Evolutionary conservation across 495 filamentous ascomycete species (phyloP).

Genomic region (Niebla homalea): DNA sequence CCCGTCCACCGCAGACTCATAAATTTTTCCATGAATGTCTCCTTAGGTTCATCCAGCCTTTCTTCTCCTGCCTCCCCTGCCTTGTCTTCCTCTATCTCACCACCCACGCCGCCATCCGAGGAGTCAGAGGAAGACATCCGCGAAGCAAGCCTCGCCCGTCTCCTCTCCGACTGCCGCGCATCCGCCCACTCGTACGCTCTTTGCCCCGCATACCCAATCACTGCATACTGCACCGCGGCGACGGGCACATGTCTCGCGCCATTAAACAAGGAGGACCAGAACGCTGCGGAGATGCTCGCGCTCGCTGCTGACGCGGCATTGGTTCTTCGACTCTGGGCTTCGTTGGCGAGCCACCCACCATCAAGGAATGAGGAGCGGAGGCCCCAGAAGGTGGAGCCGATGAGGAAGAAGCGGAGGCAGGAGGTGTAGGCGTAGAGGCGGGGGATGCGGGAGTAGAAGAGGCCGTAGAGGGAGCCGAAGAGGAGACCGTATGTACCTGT

Average conservation of each 20-base stretch:
- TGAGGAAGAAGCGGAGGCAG: slow-evolving; percentile 65
- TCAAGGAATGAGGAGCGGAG: background rate
- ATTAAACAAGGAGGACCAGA: too few species aligned
- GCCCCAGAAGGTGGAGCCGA: slow-evolving; percentile 67
- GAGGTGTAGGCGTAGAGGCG: slow-evolving; percentile 57
- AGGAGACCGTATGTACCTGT: slow-evolving; percentile 59
- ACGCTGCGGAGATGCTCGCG: too few species aligned
- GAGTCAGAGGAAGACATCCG: background rate
- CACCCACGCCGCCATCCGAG: slow-evolving; percentile 13
- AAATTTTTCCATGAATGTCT: slow-evolving; percentile 30
- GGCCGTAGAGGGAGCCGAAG: slow-evolving; percentile 53
- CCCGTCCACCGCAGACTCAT: slow-evolving; percentile 70
- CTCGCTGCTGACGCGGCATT: too few species aligned
- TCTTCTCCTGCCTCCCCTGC: slow-evolving; percentile 7
- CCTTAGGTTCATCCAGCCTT: slow-evolving; percentile 23
- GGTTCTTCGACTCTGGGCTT: too few species aligned
- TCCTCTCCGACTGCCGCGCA: slow-evolving; percentile 6
- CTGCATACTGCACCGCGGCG: slow-evolving; percentile 47
- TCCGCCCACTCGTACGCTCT: slow-evolving; percentile 42
- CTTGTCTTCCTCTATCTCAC: background rate
- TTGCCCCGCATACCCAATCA: slow-evolving; percentile 50
- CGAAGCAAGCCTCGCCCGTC: background rate
- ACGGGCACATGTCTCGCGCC: too few species aligned
- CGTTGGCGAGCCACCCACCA: background rate
- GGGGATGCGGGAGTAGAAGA: slow-evolving; percentile 48